Conservation (phyloP, 2,329 filamentous ascomycete species). For the Drechmeria coniospora region DNA sequence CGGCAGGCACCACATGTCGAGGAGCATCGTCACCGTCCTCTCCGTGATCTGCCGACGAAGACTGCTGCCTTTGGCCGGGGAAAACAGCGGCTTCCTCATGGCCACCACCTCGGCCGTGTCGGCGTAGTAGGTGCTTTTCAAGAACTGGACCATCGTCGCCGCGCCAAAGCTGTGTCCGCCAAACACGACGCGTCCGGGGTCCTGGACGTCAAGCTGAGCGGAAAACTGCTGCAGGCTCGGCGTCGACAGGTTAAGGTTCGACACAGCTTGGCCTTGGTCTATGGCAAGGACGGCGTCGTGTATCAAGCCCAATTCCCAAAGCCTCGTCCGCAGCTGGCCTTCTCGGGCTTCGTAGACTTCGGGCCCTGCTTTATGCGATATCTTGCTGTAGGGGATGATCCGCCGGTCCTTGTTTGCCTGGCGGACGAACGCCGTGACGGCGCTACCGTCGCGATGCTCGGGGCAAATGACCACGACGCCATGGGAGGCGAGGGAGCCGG, state of each 20-base stretch:
- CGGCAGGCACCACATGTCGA: slow-evolving; percentile 73
- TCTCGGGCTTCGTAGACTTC: slow-evolving; percentile 55
- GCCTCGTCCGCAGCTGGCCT: slow-evolving; percentile 54
- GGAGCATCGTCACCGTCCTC: slow-evolving; percentile 47
- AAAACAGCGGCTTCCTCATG: slow-evolving; percentile 44
- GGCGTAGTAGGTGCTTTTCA: slow-evolving; percentile 65
- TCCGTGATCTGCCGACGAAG: slow-evolving; percentile 54
- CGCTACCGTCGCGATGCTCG: slow-evolving; percentile 71
- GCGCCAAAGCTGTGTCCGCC: slow-evolving; percentile 73
- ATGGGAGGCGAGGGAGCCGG: slow-evolving; percentile 63
- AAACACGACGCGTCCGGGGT: slow-evolving; percentile 59
- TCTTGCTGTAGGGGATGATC: slow-evolving; percentile 31
- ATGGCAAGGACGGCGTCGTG: slow-evolving; percentile 54
- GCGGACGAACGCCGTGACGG: slow-evolving; percentile 58
- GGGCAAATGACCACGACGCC: slow-evolving; percentile 68
- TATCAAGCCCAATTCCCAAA: slow-evolving; percentile 64
- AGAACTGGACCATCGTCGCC: slow-evolving; percentile 56
- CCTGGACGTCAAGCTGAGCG: slow-evolving; percentile 48
- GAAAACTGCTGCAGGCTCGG: slow-evolving; percentile 42
- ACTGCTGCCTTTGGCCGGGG: slow-evolving; percentile 35
- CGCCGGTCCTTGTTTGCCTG: slow-evolving; percentile 34
- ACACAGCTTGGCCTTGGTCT: slow-evolving; percentile 35
- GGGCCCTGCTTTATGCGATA: slow-evolving; percentile 46
- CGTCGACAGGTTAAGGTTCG: slow-evolving; percentile 37
- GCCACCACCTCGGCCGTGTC: slow-evolving; percentile 26